Base-by-base conservation (phyloP, 164 flowering plant genomes). In the Stephania yunnanensis region DNA sequence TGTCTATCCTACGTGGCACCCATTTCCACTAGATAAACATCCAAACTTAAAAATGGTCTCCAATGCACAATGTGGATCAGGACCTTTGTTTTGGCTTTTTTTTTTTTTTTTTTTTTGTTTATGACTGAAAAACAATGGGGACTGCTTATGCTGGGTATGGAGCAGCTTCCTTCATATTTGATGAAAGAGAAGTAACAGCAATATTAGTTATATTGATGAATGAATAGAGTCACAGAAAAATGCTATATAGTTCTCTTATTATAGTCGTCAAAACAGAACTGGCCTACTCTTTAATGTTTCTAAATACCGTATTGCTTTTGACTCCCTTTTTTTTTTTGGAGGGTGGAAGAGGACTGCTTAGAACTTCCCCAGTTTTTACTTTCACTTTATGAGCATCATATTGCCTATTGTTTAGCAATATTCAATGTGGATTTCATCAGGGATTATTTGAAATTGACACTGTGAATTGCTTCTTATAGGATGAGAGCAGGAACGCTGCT, bases 401-500 rank as follows among this genome's bases (percentile, higher is more conserved):
- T 19, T 61, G 66, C 20, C 9, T 31, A 45, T 68, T 10, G 1
- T 68, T 68, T 17, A n/a, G 17, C 42, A 31, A 68, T 5, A 46
- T 12, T 2, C 46, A 12, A 12, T 68, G 19, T 68, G 30, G 11
- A 55, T 20, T 50, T 46, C 31, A 29, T n/a, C 30, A 44, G 20
- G 10, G 1, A 44, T 75, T 20, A 19, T 19, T 45, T 45, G 10
- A 69, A 6, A 46, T 19, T 69, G 5, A 19, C 53, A 22, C 1
- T 76, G 67, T 7, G 42, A 36, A 36, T 2, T 36, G 42, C 44
- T 76, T 81, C 81, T 68, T 63, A 58, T 86, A 92, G 97, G 97
- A 92, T 72, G 85, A 90, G 58, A 91, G 98, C 84, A 83, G 99
- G 84, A 86, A 83, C 77, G 77, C 84, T 71, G 99, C 99, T 10